Base-by-base conservation (phyloP, 306 rosid genomes). In the Lupinus albus region DNA sequence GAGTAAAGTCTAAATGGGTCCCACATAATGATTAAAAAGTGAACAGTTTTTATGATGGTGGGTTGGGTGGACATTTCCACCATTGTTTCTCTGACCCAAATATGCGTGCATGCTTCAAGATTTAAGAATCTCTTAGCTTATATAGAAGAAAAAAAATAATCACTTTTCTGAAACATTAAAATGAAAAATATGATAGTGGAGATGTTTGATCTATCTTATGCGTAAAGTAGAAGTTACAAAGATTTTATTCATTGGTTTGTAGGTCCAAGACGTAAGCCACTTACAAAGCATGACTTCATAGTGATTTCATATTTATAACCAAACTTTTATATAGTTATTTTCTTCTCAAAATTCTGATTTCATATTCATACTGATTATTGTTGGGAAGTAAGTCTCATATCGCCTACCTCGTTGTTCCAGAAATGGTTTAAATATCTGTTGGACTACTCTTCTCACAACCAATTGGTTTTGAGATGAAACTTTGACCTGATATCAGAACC, bases 261-360 rank as follows among this genome's bases (percentile, higher is more conserved):
- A 69, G 80, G 72, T 44, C 77, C 76, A 49, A 71, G 49, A 79
- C 92, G 92, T 86, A 84, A 81, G 79, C 78, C 64, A 61, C 70
- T 87, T 77, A 84, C 91, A 72, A 84, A 84, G 86, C 96, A 82
- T 89, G 95, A 92, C 92, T 68, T 89, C 96, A 92, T 25, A 5
- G 71, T 81, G 55, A 73, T 58, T 30, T 77, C 80, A 77, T 67
- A 11, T 47, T 36, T 30, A 13, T 21, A 9, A 13, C 2, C 30
- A 25, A 25, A 25, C 4, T 28, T 30, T 30, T 52, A 25, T 0
- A 12, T 11, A 53, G 5, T n/a, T 53, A 7, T 4, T 14, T 42
- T 32, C 5, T 42, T 18, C 11, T 1, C 2, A 39, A 7, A 11
- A 48, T 47, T 48, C 30, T 25, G 30, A 25, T n/a, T n/a, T n/a